These are phyloP conservation scores for Cylindrotheca fusiformis DNA, from an alignment of 108 stramenopile species.

Conservation along the genomic window DNA sequence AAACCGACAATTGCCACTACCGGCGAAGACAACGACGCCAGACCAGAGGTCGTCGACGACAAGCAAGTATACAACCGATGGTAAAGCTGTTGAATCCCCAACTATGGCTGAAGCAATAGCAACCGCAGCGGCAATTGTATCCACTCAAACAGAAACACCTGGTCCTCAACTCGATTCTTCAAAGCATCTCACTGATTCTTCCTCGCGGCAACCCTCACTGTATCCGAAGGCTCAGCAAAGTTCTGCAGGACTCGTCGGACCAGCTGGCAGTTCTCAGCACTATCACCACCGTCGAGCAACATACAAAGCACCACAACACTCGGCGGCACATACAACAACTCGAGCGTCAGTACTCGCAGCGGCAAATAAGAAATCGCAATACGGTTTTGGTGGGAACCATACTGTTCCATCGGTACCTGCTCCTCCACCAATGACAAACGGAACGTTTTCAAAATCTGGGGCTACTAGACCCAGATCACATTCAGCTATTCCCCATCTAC, in stretches of 20 bases:
- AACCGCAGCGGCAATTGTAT: slow-evolving; percentile 38
- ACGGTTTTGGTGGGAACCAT: slow-evolving; percentile 76
- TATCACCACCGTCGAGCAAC: slow-evolving; percentile 18
- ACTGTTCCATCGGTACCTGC: slow-evolving; percentile 62
- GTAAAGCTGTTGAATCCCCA: background rate
- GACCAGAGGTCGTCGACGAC: no score
- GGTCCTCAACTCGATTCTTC: background rate
- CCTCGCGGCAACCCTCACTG: background rate
- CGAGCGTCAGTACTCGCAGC: slow-evolving; percentile 50
- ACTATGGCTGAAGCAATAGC: slow-evolving; percentile 29
- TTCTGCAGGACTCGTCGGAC: background rate
- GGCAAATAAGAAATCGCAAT: slow-evolving; percentile 54
- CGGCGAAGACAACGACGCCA: slow-evolving; percentile 8
- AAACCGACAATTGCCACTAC: slow-evolving; percentile 28
- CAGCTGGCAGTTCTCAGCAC: background rate
- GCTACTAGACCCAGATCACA: background rate
- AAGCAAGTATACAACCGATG: no score
- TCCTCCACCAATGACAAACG: slow-evolving; percentile 33
- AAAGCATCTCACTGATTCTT: background rate
- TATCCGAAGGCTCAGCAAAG: background rate
- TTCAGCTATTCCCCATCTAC: background rate
- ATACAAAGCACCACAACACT: slow-evolving; percentile 28
- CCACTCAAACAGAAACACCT: slow-evolving; percentile 5
- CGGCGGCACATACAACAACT: slow-evolving; percentile 34
- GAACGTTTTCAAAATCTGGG: background rate